Evolutionary conservation across 257 asterid genomes (phyloP).

Genomic region (Coffea eugenioides): DNA sequence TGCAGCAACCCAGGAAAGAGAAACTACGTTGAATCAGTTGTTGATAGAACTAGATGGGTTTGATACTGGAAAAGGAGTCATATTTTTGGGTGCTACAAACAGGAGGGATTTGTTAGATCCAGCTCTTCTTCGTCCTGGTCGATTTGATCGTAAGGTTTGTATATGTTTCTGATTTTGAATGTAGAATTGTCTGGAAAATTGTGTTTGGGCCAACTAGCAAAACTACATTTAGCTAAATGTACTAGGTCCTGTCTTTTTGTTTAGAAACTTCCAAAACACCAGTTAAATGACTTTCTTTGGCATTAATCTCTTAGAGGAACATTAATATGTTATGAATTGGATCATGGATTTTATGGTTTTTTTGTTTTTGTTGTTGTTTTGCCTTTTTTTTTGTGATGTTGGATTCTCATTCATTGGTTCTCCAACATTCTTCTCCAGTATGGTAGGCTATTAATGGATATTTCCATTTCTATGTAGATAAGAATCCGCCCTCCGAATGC

Average conservation of each 20-base stretch:
- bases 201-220: background rate
- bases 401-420: conserved; percentile 1
- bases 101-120: conserved; percentile 96
- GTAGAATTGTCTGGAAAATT: background rate
- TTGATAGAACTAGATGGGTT: conserved; percentile 96
- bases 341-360: too few species aligned
- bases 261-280: background rate
- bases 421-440: background rate
- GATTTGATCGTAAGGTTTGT: conserved; percentile 96
- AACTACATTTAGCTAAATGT: background rate
- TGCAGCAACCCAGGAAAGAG: conserved; percentile 95
- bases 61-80: conserved; percentile 99
- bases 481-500: conserved; percentile 92
- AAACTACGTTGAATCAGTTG: conserved; percentile 95
- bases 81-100: conserved; percentile 96
- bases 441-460: conserved; percentile 1
- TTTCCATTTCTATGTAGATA: conserved; percentile 43
- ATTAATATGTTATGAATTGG: background rate
- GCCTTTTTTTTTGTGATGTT: background rate
- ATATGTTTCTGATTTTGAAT: conserved; percentile 11
- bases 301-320: background rate
- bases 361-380: too few species aligned
- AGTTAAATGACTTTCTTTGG: background rate
- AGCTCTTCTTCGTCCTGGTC: conserved; percentile 99
- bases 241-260: background rate